A percentile compares a stretch with the other conserved stretches of the same genome.
These are phyloP conservation scores for Coccomyxa sp. DNA, from an alignment of 139 green algal species.

Conservation along the genomic window DNA sequence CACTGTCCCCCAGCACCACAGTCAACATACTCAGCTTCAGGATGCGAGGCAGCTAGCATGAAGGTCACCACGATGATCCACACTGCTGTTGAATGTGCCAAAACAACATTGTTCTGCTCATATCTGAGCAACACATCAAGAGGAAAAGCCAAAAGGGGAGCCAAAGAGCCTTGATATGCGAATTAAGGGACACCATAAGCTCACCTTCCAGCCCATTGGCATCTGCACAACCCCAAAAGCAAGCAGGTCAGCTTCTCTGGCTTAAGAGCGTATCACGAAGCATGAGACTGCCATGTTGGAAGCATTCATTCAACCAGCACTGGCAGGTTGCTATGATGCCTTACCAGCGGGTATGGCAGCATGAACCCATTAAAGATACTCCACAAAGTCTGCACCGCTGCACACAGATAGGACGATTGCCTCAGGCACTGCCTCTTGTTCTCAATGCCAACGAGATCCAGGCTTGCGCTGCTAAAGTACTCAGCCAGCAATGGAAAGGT, in stretches of 20 bases:
- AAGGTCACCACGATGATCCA: too few species aligned
- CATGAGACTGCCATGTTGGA: background rate
- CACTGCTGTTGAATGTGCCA: too few species aligned
- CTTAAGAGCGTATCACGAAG: background rate
- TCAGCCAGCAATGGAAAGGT: background rate
- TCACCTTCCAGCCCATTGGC: conserved; percentile 46
- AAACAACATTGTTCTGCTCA: too few species aligned
- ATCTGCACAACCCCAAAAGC: conserved; percentile 24
- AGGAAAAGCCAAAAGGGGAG: too few species aligned
- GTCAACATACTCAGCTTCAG: too few species aligned
- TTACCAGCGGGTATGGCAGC: conserved; percentile 51
- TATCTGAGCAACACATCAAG: too few species aligned
- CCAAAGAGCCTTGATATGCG: too few species aligned
- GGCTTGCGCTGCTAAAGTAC: background rate
- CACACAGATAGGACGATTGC: background rate
- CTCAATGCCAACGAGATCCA: background rate
- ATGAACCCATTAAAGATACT: conserved; percentile 75
- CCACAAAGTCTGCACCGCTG: conserved; percentile 25
- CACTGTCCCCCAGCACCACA: conserved; percentile 20
- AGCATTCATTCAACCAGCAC: background rate
- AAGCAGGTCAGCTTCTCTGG: background rate
- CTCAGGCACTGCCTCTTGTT: too few species aligned
- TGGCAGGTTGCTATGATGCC: background rate
- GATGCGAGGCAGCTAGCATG: too few species aligned
- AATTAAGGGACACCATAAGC: too few species aligned